Conservation (phyloP, 805 yeast species). For the Metschnikowia aberdeeniae region DNA sequence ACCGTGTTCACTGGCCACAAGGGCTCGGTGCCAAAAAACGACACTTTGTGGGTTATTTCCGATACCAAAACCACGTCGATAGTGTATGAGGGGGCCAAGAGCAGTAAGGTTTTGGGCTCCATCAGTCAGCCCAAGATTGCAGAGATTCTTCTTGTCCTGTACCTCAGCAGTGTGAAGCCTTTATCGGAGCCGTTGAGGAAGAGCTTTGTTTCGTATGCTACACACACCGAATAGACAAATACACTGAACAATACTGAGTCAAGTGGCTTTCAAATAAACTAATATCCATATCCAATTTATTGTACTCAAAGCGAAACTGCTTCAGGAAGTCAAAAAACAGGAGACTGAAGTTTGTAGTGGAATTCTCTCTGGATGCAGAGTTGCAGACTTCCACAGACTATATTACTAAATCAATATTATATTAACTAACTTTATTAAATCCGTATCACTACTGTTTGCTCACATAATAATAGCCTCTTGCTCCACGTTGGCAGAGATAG, state of each 20-base stretch:
- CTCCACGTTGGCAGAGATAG: conserved; percentile 94
- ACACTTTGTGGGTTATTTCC: conserved; percentile 53
- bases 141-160: conserved; percentile 67
- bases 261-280: no score
- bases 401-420: no score
- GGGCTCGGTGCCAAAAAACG: conserved; percentile 74
- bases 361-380: no score
- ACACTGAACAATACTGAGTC: no score
- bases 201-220: conserved; percentile 27
- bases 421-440: neutral
- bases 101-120: conserved; percentile 44
- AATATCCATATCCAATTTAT: no score
- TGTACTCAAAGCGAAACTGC: no score
- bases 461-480: conserved; percentile 98
- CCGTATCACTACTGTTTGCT: neutral
- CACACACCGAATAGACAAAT: no score
- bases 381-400: no score
- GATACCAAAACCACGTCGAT: conserved; percentile 8
- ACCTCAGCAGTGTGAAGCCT: conserved; percentile 67
- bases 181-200: conserved; percentile 53
- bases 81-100: conserved; percentile 13
- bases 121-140: conserved; percentile 61
- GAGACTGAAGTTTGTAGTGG: no score
- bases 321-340: no score
- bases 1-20: conserved; percentile 53